Evolutionary conservation across 345 rosid genomes (phyloP), one percentile per base, ranked within the genome.

Genomic region (Bruguiera sexangula): DNA sequence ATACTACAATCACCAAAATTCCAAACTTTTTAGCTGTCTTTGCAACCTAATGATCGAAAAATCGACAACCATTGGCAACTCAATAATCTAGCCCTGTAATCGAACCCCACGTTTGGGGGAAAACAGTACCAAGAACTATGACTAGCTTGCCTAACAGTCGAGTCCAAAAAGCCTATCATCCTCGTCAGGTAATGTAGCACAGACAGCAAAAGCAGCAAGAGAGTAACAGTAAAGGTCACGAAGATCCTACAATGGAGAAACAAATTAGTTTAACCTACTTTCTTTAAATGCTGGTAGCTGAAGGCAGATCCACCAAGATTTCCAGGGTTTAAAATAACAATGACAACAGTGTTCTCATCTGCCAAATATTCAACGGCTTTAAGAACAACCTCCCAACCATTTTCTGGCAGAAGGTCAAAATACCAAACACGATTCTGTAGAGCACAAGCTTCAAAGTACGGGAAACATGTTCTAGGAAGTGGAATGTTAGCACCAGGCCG

Each of bases 221-320:
- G 37, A 34, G 37, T 34, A 7, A 34, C 37, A 34, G 37, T 6
- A 7, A 34, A 34, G 37, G 37, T 34, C 37, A 6, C 6, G 37
- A 34, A 34, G 37, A 34, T 34, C 37, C 37, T 34, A 34, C 37
- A 34, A 52, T 48, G 24, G 4, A 30, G 22, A 18, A 6, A 73
- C 6, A 10, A 2, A 50, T 9, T 57, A 27, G 65, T 61, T 37
- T 32, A n/a, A 39, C 67, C 30, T 21, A 72, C 92, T 87, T 82
- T 72, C 65, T 86, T 75, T 69, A 88, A 77, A 75, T 91, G 97
- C 50, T 82, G 68, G 54, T 72, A 67, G 63, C 84, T 74, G 73
- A 71, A 91, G 65, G 88, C 85, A 69, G 66, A 83, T 67, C 89
- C 97, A 70, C 89, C 84, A 16, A 93, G 87, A 69, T 85, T 88